Evolutionary conservation across 768 basidiomycete species (phyloP), one percentile per base, ranked within the genome.

Genomic region (Epithele typhae): DNA sequence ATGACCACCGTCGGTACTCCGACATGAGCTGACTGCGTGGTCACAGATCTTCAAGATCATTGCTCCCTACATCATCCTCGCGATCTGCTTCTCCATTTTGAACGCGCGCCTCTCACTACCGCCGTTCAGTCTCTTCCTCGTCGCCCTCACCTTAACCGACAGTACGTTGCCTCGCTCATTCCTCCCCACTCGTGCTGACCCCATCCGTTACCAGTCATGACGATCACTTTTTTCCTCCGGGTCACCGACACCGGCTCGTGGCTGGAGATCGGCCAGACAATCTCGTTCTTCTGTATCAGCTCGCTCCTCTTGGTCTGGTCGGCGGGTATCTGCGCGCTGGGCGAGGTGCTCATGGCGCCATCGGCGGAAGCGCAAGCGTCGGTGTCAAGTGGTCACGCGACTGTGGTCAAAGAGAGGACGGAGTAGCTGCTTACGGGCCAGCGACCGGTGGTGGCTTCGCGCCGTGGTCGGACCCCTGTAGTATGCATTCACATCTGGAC

Each of bases 211-310:
- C 24, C 48, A 88, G 86, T 81, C 22, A 90, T 90, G 86, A 89
- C 87, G 0, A 71, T 90, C 47, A 72, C 81, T 4, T 92, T 92
- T 68, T 92, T 93, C 65, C 82, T 82, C 70, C 79, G 79, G 32
- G 90, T 93, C 22, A 81, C 80, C 19, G 88, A 93, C 61, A 27
- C 56, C 77, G 86, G 91, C 0, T 89, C 86, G 3, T 93, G 91
- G 91, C 68, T 92, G 47, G 87, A 93, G 59, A 93, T 92, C 43
- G 90, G 91, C 5, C 86, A 89, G 59, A 83, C 87, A 0, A 91
- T 93, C 61, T 89, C 78, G 40, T 91, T 92, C 68, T 93, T 91
- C 66, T 84, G 83, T 55, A 88, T 92, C 50, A 80, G 87, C 1
- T 90, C 87, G 1, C 65, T 92, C 30, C 68, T 93, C 45, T 71